Evolutionary conservation across 2,329 filamentous ascomycete genomes (phyloP).

Genomic region (Coniochaeta sp.): DNA sequence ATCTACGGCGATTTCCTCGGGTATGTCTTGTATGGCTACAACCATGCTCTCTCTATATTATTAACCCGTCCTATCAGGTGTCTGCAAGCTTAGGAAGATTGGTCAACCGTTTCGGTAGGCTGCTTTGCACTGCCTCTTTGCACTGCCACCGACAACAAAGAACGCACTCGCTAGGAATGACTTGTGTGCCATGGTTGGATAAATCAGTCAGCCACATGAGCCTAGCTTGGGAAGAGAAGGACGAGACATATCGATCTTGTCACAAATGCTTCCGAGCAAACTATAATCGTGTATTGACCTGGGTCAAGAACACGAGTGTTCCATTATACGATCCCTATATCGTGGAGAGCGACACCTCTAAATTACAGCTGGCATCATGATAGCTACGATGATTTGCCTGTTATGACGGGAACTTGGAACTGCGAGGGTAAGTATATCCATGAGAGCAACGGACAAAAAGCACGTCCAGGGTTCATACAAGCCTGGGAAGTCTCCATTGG

Average conservation of each 20-base stretch:
- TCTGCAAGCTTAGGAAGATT: slow-evolving; percentile 11
- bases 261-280: neutral
- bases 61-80: slow-evolving; percentile 6
- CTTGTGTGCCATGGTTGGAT: neutral
- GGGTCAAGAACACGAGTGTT: neutral
- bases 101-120: neutral
- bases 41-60: slow-evolving; percentile 10
- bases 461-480: neutral
- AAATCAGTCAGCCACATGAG: neutral
- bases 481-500: neutral
- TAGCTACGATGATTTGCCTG: neutral
- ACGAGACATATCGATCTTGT: neutral
- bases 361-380: neutral
- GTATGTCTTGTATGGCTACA: slow-evolving; percentile 30
- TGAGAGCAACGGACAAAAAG: neutral
- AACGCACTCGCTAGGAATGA: no score
- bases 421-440: neutral
- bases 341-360: neutral
- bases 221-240: neutral
- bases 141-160: neutral
- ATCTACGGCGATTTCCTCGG: slow-evolving; percentile 81
- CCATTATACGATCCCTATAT: neutral
- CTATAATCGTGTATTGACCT: neutral
- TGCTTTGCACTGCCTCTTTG: neutral
- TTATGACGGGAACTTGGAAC: neutral